Conservation (phyloP, 2,329 filamentous ascomycete species). For the Colletotrichum limetticola region DNA sequence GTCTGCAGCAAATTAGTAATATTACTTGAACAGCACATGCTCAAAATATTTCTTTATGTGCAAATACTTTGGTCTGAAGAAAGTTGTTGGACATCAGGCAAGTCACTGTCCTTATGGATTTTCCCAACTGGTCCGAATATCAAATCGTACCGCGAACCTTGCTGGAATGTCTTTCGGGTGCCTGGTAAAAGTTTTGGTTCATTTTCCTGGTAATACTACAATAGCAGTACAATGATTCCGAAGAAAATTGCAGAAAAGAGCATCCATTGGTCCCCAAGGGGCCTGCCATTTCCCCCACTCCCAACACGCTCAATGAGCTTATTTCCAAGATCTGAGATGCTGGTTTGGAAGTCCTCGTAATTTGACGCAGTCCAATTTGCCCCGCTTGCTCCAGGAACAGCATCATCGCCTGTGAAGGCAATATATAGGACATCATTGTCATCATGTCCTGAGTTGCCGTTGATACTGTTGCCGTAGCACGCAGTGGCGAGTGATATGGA, state of each 20-base stretch:
- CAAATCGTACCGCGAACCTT: no score
- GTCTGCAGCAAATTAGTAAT: no score
- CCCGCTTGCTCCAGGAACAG: conserved; percentile 63
- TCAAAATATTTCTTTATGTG: no score
- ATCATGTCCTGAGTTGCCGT: conserved; percentile 66
- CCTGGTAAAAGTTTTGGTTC: not conserved
- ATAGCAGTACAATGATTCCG: not conserved
- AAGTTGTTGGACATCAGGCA: no score
- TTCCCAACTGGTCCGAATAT: no score
- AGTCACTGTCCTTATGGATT: no score
- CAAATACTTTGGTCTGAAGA: no score
- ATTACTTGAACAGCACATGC: no score
- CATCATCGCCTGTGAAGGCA: conserved; percentile 66
- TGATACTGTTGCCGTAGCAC: conserved; percentile 65
- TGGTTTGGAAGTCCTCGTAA: conserved; percentile 62
- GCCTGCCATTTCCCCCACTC: conserved; percentile 1
- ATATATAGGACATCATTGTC: conserved; percentile 70
- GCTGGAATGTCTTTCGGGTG: not conserved
- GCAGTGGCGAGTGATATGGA: conserved; percentile 67
- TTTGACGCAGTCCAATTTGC: conserved; percentile 65
- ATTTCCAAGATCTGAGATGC: conserved; percentile 62
- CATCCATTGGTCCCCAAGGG: not conserved
- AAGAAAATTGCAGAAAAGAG: not conserved
- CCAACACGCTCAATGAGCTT: conserved; percentile 56
- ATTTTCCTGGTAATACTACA: not conserved